Base-by-base conservation (phyloP, 352 stramenopile species). In the Phytophthora sansomeana region DNA sequence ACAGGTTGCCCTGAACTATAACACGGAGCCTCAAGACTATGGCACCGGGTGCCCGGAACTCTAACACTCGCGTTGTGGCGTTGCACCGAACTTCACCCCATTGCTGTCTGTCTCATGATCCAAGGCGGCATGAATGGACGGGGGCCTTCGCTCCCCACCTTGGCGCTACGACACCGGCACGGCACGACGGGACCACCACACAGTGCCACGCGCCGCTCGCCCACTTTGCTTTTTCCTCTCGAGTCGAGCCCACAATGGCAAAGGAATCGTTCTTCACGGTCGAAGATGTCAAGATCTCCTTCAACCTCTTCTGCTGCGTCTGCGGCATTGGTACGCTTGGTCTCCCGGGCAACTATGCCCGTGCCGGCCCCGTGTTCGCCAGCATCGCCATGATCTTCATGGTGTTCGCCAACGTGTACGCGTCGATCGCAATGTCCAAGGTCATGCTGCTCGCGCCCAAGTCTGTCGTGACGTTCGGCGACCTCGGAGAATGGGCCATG, bases 271-370 rank as follows among this genome's bases (percentile, higher is more conserved):
- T 69, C 24, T 69, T 72, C 58, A 72, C 64, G 30, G 3, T 64
- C 13, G 64, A 72, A 46, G 64, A 72, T 48, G 38, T 62, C 51
- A 72, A 72, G 44, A 62, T 63, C 41, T 72, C 58, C 19, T 72
- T 72, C 58, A 72, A 72, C 50, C 64, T 72, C 29, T 72, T 87
- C 41, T 89, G 80, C 63, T 83, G 74, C 29, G 77, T 89, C 35
- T 88, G 50, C 39, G 80, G 80, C 48, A 84, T 90, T 50, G 81
- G 81, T 11, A 85, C 81, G 48, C 76, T 90, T 49, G 80, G 80
- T 49, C 71, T 90, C 44, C 80, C 81, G 2, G 71, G 70, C 14
- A 89, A 88, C 57, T 89, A 77, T 24, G 63, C 80, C 16, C 80
- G 80, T 19, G 78, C 80, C 9, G 80, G 80, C 0, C 78, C 78